Evolutionary conservation across 2,329 filamentous ascomycete species (phyloP).

Genomic region (Penicillium sp.): DNA sequence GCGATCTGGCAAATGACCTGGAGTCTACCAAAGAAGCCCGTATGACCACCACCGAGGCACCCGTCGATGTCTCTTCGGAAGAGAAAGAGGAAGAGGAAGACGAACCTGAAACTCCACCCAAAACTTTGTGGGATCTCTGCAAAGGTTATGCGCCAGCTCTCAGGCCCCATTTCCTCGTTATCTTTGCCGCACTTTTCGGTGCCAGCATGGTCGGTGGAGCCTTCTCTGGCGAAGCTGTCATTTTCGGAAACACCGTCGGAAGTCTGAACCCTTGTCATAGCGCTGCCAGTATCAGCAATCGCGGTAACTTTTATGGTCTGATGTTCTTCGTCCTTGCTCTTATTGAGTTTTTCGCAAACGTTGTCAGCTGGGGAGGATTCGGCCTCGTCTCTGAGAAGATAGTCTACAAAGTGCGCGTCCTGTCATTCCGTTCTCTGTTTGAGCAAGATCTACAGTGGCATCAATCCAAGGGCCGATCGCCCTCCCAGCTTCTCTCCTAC

Average conservation of each 20-base stretch:
- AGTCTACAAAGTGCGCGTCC: slow-evolving; percentile 59
- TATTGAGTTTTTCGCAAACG: slow-evolving; percentile 59
- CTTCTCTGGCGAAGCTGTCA: slow-evolving; percentile 55
- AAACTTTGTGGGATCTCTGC: slow-evolving; percentile 29
- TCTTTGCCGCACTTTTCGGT: slow-evolving; percentile 50
- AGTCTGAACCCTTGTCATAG: slow-evolving; percentile 54
- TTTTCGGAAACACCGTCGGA: slow-evolving; percentile 61
- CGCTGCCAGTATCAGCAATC: slow-evolving; percentile 46
- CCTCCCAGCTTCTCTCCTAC: slow-evolving; percentile 60
- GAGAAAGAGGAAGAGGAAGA: slow-evolving; percentile 29
- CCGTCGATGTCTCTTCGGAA: slow-evolving; percentile 16
- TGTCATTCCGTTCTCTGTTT: slow-evolving; percentile 63
- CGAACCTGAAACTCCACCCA: slow-evolving; percentile 24
- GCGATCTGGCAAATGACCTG: slow-evolving; percentile 2
- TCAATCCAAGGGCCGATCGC: slow-evolving; percentile 60
- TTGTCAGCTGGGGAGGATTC: slow-evolving; percentile 57
- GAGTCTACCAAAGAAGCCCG: slow-evolving; percentile 16
- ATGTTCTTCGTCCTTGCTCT: slow-evolving; percentile 60
- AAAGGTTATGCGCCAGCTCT: slow-evolving; percentile 29
- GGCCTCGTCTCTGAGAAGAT: slow-evolving; percentile 61
- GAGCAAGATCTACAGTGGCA: slow-evolving; percentile 69
- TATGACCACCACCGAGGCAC: slow-evolving; percentile 17
- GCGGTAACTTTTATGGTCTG: slow-evolving; percentile 54
- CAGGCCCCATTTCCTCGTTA: slow-evolving; percentile 42
- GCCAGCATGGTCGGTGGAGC: slow-evolving; percentile 55